A percentile compares a stretch with the other conserved stretches of the same genome.
phyloP scores from a whole-genome alignment of 805 yeast species.

The Phaffomyces antillensis region DNA sequence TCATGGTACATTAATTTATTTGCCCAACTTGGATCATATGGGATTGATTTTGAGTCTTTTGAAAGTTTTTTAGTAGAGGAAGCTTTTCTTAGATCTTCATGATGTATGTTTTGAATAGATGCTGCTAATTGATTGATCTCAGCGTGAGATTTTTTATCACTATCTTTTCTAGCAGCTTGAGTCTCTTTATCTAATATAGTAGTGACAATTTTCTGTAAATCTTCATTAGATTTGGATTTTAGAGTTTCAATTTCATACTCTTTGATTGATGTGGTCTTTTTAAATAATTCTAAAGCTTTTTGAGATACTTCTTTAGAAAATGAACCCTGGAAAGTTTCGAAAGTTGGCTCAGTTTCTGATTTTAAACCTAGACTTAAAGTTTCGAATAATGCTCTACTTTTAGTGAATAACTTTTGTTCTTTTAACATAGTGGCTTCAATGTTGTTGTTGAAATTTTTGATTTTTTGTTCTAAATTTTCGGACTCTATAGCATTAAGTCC shows the following conservation, averaged over 20 bases:
- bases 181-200: conserved; percentile 7
- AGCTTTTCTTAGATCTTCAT: conserved; percentile 24
- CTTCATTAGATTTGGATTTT: conserved; percentile 10
- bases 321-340: conserved; percentile 5
- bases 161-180: conserved; percentile 21
- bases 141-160: conserved; percentile 24
- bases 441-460: conserved; percentile 11
- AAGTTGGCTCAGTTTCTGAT: conserved; percentile 8
- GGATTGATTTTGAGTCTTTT: conserved; percentile 23
- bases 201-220: conserved; percentile 5
- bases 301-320: conserved; percentile 17
- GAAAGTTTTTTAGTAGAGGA: conserved; percentile 25
- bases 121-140: conserved; percentile 20
- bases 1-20: conserved; percentile 35
- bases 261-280: conserved; percentile 11
- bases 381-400: conserved; percentile 11
- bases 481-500: conserved; percentile 14
- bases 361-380: conserved; percentile 14
- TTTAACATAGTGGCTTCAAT: conserved; percentile 18
- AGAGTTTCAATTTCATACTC: conserved; percentile 10
- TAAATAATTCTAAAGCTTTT: conserved; percentile 18
- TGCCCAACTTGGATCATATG: conserved; percentile 47
- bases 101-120: conserved; percentile 17
- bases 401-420: conserved; percentile 18
- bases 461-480: conserved; percentile 10